These are phyloP conservation scores for Ophiostoma novo-ulmi DNA, from an alignment of 2,329 filamentous ascomycete species.

Conservation along the genomic window DNA sequence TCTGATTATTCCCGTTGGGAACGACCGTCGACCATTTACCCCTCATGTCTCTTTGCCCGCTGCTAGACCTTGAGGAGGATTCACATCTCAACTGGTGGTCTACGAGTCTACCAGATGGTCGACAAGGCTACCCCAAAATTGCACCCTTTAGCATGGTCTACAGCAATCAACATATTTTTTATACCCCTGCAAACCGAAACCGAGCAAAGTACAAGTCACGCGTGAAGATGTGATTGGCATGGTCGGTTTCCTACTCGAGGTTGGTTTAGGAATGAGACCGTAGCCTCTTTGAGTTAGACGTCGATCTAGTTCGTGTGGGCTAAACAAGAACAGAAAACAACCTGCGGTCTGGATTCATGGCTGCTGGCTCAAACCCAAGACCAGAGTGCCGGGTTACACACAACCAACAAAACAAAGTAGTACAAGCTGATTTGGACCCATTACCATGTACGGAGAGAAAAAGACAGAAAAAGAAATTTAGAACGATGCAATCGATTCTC, in stretches of 20 bases:
- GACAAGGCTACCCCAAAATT: neutral
- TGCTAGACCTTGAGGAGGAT: neutral
- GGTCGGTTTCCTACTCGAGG: slow-evolving; percentile 2
- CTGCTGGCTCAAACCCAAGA: neutral
- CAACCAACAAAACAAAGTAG: neutral
- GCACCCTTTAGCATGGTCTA: neutral
- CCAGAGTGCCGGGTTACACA: slow-evolving; percentile 4
- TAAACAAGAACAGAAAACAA: neutral
- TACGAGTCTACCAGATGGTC: neutral
- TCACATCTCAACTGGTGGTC: neutral
- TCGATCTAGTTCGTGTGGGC: slow-evolving; percentile 6
- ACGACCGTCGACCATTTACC: neutral
- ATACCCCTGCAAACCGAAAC: neutral
- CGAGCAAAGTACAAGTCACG: no score
- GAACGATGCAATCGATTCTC: neutral
- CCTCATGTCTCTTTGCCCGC: neutral
- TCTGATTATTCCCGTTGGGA: neutral
- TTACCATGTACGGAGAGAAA: neutral
- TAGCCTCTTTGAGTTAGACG: slow-evolving; percentile 12
- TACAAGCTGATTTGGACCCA: neutral
- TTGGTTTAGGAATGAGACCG: slow-evolving; percentile 9
- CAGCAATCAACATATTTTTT: neutral
- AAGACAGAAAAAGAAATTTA: neutral
- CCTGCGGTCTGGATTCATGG: neutral
- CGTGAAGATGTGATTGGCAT: slow-evolving; percentile 3